Evolutionary conservation across 2,329 filamentous ascomycete genomes (phyloP).

Genomic region (Hypoxylon sp.): DNA sequence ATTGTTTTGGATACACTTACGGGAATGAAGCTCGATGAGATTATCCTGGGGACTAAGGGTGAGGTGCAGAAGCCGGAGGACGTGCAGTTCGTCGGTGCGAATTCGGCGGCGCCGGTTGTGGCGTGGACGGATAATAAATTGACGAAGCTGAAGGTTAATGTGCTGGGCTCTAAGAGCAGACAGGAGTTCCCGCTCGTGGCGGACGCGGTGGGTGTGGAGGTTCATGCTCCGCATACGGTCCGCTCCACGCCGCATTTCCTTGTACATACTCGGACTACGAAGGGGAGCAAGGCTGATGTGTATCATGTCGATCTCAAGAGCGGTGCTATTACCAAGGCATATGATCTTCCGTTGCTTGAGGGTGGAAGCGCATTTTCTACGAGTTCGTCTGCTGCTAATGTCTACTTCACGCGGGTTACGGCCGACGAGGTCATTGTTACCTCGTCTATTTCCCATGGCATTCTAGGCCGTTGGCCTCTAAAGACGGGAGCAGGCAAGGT

Average conservation of each 20-base stretch:
- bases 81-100: slow-evolving; percentile 81
- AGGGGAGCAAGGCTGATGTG: slow-evolving; percentile 84
- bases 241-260: slow-evolving; percentile 86
- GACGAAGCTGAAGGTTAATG: slow-evolving; percentile 77
- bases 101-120: slow-evolving; percentile 80
- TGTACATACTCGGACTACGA: slow-evolving; percentile 80
- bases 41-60: slow-evolving; percentile 79
- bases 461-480: slow-evolving; percentile 81
- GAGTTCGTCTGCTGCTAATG: slow-evolving; percentile 82
- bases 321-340: slow-evolving; percentile 79
- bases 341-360: slow-evolving; percentile 79
- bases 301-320: slow-evolving; percentile 85
- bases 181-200: slow-evolving; percentile 68
- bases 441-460: slow-evolving; percentile 81
- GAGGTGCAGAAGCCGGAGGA: slow-evolving; percentile 76
- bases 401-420: slow-evolving; percentile 90
- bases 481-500: slow-evolving; percentile 61
- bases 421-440: slow-evolving; percentile 80
- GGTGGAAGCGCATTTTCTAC: slow-evolving; percentile 83
- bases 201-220: slow-evolving; percentile 67
- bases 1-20: slow-evolving; percentile 79
- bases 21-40: slow-evolving; percentile 79
- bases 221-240: slow-evolving; percentile 81
- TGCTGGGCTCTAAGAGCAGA: slow-evolving; percentile 73
- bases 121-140: slow-evolving; percentile 78